Percentiles rank a stretch among this genome's conserved stretches.
Conservation (phyloP, 768 basidiomycete species). For the Hypsizygus marmoreus region DNA sequence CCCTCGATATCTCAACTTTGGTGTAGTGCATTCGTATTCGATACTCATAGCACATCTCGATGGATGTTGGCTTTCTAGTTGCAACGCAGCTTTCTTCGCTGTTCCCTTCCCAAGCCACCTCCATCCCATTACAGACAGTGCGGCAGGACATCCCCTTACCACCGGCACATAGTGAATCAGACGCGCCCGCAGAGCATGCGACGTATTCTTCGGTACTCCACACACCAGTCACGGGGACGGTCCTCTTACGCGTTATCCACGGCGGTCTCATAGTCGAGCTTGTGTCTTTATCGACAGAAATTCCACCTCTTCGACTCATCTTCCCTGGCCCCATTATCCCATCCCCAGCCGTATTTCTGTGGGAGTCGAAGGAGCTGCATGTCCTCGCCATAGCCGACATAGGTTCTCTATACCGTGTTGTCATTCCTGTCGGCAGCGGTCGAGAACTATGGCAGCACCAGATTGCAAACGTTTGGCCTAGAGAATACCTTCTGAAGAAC, state of each 20-base stretch:
- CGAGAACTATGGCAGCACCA: slow-evolving; percentile 61
- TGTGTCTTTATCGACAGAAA: slow-evolving; percentile 65
- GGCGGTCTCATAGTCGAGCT: slow-evolving; percentile 76
- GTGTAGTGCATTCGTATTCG: no score
- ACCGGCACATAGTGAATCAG: slow-evolving; percentile 39
- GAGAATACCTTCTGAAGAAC: slow-evolving; percentile 68
- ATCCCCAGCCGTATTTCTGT: slow-evolving; percentile 64
- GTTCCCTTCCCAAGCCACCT: slow-evolving; percentile 52
- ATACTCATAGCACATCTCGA: slow-evolving; percentile 9
- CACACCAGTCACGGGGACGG: slow-evolving; percentile 57
- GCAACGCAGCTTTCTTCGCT: slow-evolving; percentile 68
- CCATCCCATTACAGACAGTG: slow-evolving; percentile 58
- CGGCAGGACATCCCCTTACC: slow-evolving; percentile 56
- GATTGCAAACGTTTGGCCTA: slow-evolving; percentile 55
- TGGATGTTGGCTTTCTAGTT: slow-evolving; percentile 48
- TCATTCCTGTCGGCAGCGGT: slow-evolving; percentile 58
- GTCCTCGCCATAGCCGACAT: slow-evolving; percentile 66
- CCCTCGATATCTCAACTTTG: no score
- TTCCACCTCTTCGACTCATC: slow-evolving; percentile 72
- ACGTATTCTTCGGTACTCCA: slow-evolving; percentile 60
- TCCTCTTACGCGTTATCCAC: slow-evolving; percentile 76
- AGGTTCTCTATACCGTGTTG: slow-evolving; percentile 74
- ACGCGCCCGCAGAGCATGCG: slow-evolving; percentile 72
- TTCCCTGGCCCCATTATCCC: slow-evolving; percentile 72
- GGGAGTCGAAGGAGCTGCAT: slow-evolving; percentile 58